Evolutionary conservation across 768 basidiomycete genomes (phyloP).

Genomic region (Xerocomellus amylosporus): DNA sequence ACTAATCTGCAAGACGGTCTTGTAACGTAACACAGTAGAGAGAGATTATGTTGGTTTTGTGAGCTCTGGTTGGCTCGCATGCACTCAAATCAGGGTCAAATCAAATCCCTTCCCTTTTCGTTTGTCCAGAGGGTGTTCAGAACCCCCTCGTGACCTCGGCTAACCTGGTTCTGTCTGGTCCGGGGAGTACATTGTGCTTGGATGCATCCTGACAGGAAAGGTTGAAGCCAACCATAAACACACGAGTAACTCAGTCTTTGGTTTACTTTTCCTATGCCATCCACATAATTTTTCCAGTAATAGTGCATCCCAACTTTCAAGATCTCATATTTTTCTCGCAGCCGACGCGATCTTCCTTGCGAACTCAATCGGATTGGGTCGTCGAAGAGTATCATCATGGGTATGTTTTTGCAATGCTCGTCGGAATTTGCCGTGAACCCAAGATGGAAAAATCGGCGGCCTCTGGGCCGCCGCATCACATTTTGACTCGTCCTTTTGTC

Average conservation of each 20-base stretch:
- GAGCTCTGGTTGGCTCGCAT: too few relatives aligned
- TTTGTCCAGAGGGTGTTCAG: too few relatives aligned
- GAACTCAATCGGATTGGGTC: not conserved
- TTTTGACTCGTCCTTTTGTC: not conserved
- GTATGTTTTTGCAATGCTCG: not conserved
- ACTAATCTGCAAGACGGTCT: too few relatives aligned
- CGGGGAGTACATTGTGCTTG: not conserved
- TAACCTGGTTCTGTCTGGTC: too few relatives aligned
- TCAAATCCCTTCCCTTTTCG: too few relatives aligned
- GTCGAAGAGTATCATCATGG: not conserved
- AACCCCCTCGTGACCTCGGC: too few relatives aligned
- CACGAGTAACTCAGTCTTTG: not conserved
- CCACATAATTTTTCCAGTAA: not conserved
- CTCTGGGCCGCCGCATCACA: too few relatives aligned
- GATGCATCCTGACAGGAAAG: not conserved
- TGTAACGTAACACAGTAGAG: too few relatives aligned
- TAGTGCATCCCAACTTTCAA: not conserved
- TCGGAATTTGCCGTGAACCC: conserved; percentile 7
- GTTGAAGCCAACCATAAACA: not conserved
- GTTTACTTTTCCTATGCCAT: not conserved
- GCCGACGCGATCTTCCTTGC: not conserved
- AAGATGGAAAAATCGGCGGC: too few relatives aligned
- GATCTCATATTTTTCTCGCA: not conserved
- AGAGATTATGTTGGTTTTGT: too few relatives aligned
- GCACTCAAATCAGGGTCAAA: too few relatives aligned